Conservation (phyloP, 106 monocot genomes). For the Dioscorea dumetorum region DNA sequence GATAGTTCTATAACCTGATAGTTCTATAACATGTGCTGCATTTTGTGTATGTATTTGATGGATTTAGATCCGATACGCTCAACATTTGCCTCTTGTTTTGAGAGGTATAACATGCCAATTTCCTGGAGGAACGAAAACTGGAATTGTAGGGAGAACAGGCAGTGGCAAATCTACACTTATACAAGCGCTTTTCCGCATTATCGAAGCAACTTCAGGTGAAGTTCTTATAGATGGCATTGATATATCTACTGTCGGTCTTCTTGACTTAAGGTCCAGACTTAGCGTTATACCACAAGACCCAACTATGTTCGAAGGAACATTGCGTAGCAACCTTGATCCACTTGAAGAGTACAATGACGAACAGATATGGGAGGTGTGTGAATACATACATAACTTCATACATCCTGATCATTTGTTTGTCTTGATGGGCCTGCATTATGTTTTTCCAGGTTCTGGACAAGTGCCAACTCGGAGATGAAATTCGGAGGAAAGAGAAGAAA, state of each 20-base stretch:
- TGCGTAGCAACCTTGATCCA: conserved; percentile 81
- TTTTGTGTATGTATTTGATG: background rate
- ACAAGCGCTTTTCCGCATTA: conserved; percentile 68
- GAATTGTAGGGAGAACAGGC: conserved; percentile 86
- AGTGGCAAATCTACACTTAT: conserved; percentile 84
- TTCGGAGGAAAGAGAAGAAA: conserved; percentile 59
- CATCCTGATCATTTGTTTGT: background rate
- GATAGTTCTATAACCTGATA: too few species aligned
- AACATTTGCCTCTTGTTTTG: conserved; percentile 73
- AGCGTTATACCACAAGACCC: conserved; percentile 96
- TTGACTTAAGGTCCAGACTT: conserved; percentile 69
- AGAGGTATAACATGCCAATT: conserved; percentile 67
- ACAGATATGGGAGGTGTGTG: conserved; percentile 80
- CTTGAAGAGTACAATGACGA: conserved; percentile 78
- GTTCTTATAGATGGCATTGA: conserved; percentile 66
- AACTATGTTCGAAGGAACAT: conserved; percentile 92
- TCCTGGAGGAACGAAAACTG: conserved; percentile 62
- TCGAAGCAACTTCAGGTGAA: conserved; percentile 58
- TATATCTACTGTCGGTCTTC: conserved; percentile 68
- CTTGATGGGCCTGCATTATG: background rate
- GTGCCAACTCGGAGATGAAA: conserved; percentile 85
- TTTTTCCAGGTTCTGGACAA: conserved; percentile 46
- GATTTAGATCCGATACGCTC: conserved; percentile 62
- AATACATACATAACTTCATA: background rate
- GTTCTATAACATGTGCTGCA: background rate